phyloP scores from a whole-genome alignment of 257 asterid species.

The Lycium barbarum region DNA sequence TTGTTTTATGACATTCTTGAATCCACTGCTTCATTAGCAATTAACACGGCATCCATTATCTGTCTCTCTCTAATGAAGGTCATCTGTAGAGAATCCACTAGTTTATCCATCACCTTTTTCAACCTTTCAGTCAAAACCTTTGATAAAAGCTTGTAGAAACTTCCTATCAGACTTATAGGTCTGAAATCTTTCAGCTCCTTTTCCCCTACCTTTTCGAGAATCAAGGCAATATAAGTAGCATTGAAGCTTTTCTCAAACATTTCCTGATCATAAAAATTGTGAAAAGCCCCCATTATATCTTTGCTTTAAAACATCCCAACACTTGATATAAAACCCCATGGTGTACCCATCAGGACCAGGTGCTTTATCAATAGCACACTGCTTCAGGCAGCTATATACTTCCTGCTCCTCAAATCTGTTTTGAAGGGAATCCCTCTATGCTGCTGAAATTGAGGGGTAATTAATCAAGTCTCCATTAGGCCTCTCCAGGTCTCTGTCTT shows the following conservation, averaged over 20 bases:
- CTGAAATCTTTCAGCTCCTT: neutral
- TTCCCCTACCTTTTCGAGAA: neutral
- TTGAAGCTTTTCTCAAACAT: neutral
- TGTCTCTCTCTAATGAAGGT: neutral
- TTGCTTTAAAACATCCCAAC: neutral
- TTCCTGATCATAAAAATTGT: neutral
- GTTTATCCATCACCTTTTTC: neutral
- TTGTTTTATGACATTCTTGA: neutral
- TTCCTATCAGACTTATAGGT: neutral
- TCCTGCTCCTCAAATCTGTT: neutral
- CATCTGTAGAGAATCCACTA: neutral
- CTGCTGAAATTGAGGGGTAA: neutral
- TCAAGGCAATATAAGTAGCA: neutral
- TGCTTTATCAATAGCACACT: neutral
- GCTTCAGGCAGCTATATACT: neutral
- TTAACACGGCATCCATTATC: neutral
- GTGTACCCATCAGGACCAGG: neutral
- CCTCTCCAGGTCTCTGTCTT: neutral
- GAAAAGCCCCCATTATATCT: neutral
- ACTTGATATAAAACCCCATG: neutral
- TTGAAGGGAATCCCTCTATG: neutral
- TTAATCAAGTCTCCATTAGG: neutral
- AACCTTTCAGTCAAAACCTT: neutral
- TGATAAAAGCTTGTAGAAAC: neutral
- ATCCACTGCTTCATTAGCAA: neutral